Base-by-base conservation (phyloP, 2,329 filamentous ascomycete species). In the Cercospora janseana region DNA sequence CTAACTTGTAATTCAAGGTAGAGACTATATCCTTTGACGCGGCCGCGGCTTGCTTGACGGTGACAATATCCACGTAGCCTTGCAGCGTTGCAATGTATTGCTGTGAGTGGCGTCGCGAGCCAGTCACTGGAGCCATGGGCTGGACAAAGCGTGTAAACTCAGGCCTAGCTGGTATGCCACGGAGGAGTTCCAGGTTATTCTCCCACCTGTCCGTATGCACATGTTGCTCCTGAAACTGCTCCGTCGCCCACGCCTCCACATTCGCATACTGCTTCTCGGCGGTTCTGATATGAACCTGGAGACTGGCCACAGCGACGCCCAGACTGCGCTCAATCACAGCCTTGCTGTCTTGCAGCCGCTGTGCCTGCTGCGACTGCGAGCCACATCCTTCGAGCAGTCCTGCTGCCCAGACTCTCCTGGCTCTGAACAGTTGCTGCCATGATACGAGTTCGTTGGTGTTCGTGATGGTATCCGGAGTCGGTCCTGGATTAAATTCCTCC, bases 341-440 rank as follows among this genome's bases (percentile, higher is more conserved):
- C 64, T 87, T 85, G 69, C 91, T 86, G 45, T 76, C 75, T 64
- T 88, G 86, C 58, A 87, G 79, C 49, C 83, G 78, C 61, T 81
- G 76, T 15, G 83, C 78, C 55, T 77, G 72, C 45, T 75, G 73
- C 44, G 83, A 81, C 73, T 89, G 85, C 42, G 74, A 73, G 42
- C 76, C 76, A 60, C 88, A 92, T 59, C 85, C 83, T 20, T 85
- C 81, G 5, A 86, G 78, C 26, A 94, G 72, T 29, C 76, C 77
- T 46, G 84, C 72, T 0, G 90, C 87, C 93, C 93, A 98, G 59
- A 79, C 78, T 61, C 85, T 82, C 52, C 93, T 84, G 51, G 84
- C 79, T 68, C 85, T 86, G 75, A 93, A 96, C 16, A 97, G 76
- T 35, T 84, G 81, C 66, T 89, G 87, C 92, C 93, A 98, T 80